Base-by-base conservation (phyloP, 257 asterid species). In the Salvia splendens region DNA sequence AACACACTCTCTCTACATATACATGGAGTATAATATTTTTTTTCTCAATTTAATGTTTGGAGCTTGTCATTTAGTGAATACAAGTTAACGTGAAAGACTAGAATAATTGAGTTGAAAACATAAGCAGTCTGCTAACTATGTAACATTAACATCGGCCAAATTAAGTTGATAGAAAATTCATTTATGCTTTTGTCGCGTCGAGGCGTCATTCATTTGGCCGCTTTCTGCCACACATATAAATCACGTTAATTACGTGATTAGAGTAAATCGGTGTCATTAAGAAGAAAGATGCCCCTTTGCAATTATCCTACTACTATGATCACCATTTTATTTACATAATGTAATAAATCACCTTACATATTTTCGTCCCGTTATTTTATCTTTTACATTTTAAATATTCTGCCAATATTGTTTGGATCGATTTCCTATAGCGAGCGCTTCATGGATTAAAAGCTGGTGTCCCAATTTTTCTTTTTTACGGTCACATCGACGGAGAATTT, bases 171-270 rank as follows among this genome's bases (percentile, higher is more conserved):
- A 58, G 0, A 60, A 69, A 48, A 56, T 15, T 15, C 5, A 41
- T 11, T 60, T 11, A 16, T 2, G 40, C 15, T 49, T 60, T 53
- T 28, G 60, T 49, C 68, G 30, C 12, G 45, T 28, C 45, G 53
- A 69, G 12, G 61, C 42, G 61, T 69, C 68, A 36, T 17, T 57
- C 40, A 47, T 67, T 58, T 56, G 9, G 38, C 10, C 10, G 20
- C 28, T n/a, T 12, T 45, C 38, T 14, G 4, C 24, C 32, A 62
- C 4, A 10, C 12, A 3, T 10, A 24, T 17, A 48, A 14, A 38
- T 30, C 53, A 17, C 30, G 59, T 38, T 49, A 65, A 55, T 55
- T 43, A 52, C 73, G 50, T 59, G 64, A 73, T 73, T 73, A 49
- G 50, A 38, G 63, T 63, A 30, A 66, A 65, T 58, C 50, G 58